A percentile compares a stretch with the other conserved stretches of the same genome.
phyloP scores from a whole-genome alignment of 306 rosid species.

The Casuarina equisetifolia region DNA sequence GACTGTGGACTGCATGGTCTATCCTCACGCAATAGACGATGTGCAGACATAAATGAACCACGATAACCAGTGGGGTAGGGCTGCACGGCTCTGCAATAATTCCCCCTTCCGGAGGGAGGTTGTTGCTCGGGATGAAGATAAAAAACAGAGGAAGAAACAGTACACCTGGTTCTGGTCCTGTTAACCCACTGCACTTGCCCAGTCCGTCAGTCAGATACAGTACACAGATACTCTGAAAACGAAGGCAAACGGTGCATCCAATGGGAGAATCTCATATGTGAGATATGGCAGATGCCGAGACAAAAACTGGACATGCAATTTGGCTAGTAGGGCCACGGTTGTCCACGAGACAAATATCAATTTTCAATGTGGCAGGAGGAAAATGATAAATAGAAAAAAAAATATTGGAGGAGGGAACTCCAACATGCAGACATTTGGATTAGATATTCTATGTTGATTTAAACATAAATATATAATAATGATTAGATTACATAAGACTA shows the following conservation, averaged over 20 bases:
- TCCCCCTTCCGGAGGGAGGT: too few species aligned
- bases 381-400: too few species aligned
- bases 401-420: too few species aligned
- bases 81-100: neutral
- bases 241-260: too few species aligned
- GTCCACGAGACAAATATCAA: slow-evolving; percentile 2
- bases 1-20: neutral
- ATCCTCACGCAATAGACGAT: neutral
- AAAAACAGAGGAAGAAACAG: neutral
- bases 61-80: neutral
- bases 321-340: neutral
- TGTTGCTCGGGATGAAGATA: neutral
- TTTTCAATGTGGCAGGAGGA: neutral
- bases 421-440: too few species aligned
- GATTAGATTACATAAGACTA: too few species aligned
- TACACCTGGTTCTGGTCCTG: neutral
- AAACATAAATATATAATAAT: too few species aligned
- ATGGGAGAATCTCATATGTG: slow-evolving; percentile 36
- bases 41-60: neutral
- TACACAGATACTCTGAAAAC: too few species aligned
- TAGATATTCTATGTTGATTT: too few species aligned
- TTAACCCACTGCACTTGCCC: too few species aligned
- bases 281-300: slow-evolving; percentile 28
- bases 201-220: too few species aligned
- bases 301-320: slow-evolving; percentile 16